Evolutionary conservation across 2,329 filamentous ascomycete species (phyloP).

Genomic region (Xylariaceae sp.): DNA sequence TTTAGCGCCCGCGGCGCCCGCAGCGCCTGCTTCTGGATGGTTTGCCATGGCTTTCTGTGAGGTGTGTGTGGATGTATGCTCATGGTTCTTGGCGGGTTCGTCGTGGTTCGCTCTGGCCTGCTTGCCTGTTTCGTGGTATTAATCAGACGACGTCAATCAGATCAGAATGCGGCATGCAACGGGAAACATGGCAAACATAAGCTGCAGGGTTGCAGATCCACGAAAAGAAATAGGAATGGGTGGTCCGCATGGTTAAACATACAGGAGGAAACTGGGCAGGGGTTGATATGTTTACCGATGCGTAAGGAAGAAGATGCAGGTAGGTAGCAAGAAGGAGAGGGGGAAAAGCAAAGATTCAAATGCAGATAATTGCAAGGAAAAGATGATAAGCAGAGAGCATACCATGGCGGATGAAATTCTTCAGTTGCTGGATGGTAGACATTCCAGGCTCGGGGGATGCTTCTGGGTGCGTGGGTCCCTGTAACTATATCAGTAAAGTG

Average conservation of each 20-base stretch:
- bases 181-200: conserved; percentile 9
- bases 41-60: conserved; percentile 51
- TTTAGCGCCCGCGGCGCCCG: conserved; percentile 25
- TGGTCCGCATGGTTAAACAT: not conserved
- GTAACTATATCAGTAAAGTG: not conserved
- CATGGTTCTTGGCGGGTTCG: conserved; percentile 46
- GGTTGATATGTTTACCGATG: not conserved
- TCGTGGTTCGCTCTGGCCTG: conserved; percentile 69
- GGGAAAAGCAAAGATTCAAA: not conserved
- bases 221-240: not conserved
- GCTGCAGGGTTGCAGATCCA: conserved; percentile 14
- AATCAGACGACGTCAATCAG: conserved; percentile 26
- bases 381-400: conserved; percentile 17
- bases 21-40: conserved; percentile 38
- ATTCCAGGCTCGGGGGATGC: conserved; percentile 33
- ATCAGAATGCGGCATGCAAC: conserved; percentile 24
- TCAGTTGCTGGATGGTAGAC: conserved; percentile 86
- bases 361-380: not conserved
- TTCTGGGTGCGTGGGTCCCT: conserved; percentile 9
- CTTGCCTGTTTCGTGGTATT: conserved; percentile 55
- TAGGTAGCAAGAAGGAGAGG: not conserved
- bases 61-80: conserved; percentile 39
- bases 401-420: conserved; percentile 96
- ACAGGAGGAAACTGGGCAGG: not conserved
- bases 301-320: not conserved